Base-by-base conservation (phyloP, 1,284 basidiomycete species). In the Cryptococcus sp. region DNA sequence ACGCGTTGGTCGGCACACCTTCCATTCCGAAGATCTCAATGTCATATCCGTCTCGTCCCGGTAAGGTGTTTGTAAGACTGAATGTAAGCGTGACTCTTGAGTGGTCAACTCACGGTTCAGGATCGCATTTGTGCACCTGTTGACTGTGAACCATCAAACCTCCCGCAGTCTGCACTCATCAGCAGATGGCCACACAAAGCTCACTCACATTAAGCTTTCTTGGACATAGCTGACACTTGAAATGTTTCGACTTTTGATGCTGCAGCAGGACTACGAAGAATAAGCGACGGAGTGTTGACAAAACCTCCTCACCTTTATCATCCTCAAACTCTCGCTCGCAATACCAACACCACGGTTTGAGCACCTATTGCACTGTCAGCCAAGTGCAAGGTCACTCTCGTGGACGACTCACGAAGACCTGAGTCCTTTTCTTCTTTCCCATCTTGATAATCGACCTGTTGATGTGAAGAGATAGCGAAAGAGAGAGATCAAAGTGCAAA, bases 1-100 rank as follows among this genome's bases (percentile, higher is more conserved):
- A 84, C 76, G 97, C 95, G 40, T 91, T 89, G 6, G 89, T 89
- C 5, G 94, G 94, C 55, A 98, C 93, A 59, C 95, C 95, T 74
- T 95, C 94, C 96, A 99, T 99, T 25, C 96, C 95, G 72, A 98
- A 99, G 58, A 99, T 99, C 78, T 99, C 96, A 52, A 99, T 89
- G 75, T 98, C 95, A 72, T 98, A 98, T 1, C 94, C 93, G 79
- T 97, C 95, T 43, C 96, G 86, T 10, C 93, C 95, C 3, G 94
- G 93, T 0, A 99, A 81, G 0, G 95, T 94, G 76, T 98, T 99
- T 58, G 97, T 94, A 37, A 99, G 91, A 26, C 93, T 91, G 50
- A 34, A 82, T 19, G 23, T 5, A 37, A 26, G 52, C 49, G 8
- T 54, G 48, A 16, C 34, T 5, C 15, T 46, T 29, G 51, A 64